These are phyloP conservation scores for Coemansia sp. DNA, from an alignment of 192 early-diverging fungal genomes.

Conservation along the genomic window DNA sequence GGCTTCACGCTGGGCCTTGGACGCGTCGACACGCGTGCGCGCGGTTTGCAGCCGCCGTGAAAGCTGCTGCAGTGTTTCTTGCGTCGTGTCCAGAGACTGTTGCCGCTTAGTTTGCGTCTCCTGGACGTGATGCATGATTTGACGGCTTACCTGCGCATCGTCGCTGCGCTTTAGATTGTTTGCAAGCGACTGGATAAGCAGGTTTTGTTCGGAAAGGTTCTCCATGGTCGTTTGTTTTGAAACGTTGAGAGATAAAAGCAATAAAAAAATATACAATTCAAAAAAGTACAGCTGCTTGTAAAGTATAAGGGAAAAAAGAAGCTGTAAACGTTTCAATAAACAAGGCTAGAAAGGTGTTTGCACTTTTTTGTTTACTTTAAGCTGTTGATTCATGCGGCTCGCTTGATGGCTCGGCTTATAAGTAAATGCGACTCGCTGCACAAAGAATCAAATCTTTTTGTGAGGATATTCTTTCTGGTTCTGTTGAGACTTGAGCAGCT, in stretches of 20 bases:
- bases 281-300: too few species aligned
- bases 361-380: too few species aligned
- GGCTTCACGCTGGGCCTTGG: constrained; percentile 41
- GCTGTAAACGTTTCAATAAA: too few species aligned
- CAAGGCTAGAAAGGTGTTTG: too few species aligned
- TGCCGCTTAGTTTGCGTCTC: constrained; percentile 12
- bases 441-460: too few species aligned
- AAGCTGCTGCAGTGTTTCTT: constrained; percentile 40
- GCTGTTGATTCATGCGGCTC: too few species aligned
- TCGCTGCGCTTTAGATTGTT: constrained; percentile 33
- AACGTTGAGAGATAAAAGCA: neutral
- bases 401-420: too few species aligned
- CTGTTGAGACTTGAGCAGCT: too few species aligned
- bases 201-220: constrained; percentile 34
- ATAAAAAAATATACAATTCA: constrained; percentile 9
- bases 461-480: too few species aligned
- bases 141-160: constrained; percentile 21
- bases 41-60: constrained; percentile 44
- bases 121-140: constrained; percentile 12
- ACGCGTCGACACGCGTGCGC: constrained; percentile 31
- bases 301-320: too few species aligned
- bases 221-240: constrained; percentile 17
- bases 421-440: neutral
- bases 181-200: constrained; percentile 18
- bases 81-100: constrained; percentile 18